These are phyloP conservation scores for Labyrinthula sp. DNA, from an alignment of 352 stramenopile genomes.

Conservation along the genomic window DNA sequence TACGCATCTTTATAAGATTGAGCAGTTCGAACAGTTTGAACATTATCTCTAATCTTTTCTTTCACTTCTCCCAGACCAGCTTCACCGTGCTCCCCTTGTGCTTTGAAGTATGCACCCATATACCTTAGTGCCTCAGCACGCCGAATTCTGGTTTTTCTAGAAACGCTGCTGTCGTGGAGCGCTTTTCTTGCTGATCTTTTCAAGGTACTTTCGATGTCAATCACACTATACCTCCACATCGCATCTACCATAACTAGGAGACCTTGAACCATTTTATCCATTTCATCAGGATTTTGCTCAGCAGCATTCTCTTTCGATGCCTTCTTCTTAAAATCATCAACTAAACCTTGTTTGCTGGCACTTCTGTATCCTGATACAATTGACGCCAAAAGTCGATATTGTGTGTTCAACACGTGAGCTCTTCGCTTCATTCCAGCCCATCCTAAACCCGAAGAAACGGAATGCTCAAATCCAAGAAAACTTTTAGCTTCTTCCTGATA, in stretches of 20 bases:
- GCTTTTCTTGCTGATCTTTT: conserved; percentile 31
- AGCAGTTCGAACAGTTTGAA: conserved; percentile 9
- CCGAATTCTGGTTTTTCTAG: conserved; percentile 6
- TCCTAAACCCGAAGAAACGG: conserved; percentile 16
- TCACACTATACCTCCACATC: conserved; percentile 32
- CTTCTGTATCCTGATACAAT: conserved; percentile 21
- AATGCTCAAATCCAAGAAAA: conserved; percentile 31
- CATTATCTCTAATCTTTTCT: conserved; percentile 22
- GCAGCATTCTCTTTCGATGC: neutral
- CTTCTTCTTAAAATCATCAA: conserved; percentile 18
- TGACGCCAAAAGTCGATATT: conserved; percentile 28
- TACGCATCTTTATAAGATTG: conserved; percentile 13
- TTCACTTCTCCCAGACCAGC: conserved; percentile 12
- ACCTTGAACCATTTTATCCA: conserved; percentile 25
- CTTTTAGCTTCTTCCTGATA: conserved; percentile 33
- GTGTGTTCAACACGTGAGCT: conserved; percentile 29
- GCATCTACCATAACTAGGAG: conserved; percentile 32
- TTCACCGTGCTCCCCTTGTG: conserved; percentile 1
- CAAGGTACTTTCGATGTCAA: conserved; percentile 34
- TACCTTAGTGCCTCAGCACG: conserved; percentile 28
- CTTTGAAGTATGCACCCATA: conserved; percentile 29
- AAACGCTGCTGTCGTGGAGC: conserved; percentile 30
- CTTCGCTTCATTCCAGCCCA: conserved; percentile 22
- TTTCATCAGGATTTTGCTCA: neutral
- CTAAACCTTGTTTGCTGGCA: conserved; percentile 29